phyloP scores from a whole-genome alignment of 2,329 filamentous ascomycete genomes.

The Epichloe gansuensis region DNA sequence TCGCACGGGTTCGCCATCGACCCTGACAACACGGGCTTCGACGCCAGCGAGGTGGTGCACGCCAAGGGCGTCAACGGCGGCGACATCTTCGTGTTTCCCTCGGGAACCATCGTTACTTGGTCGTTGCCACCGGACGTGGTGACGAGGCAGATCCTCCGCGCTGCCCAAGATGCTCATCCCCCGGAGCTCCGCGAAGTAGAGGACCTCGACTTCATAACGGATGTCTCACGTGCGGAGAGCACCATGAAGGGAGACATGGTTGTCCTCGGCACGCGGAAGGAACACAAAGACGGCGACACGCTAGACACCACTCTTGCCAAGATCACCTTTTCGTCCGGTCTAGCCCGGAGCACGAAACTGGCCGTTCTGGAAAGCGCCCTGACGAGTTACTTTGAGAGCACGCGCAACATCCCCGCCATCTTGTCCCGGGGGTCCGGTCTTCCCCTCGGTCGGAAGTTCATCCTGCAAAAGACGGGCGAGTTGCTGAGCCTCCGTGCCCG shows the following conservation, averaged over 20 bases:
- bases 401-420: conserved; percentile 65
- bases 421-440: conserved; percentile 51
- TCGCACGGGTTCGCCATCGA: conserved; percentile 49
- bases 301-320: conserved; percentile 66
- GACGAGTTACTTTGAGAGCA: conserved; percentile 74
- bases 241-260: conserved; percentile 79
- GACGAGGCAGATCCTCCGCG: conserved; percentile 58
- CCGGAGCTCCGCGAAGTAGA: conserved; percentile 65
- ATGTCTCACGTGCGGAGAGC: conserved; percentile 59
- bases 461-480: conserved; percentile 87
- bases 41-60: conserved; percentile 49
- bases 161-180: conserved; percentile 63
- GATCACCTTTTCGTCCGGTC: conserved; percentile 88
- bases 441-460: conserved; percentile 51
- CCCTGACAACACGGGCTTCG: conserved; percentile 47
- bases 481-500: conserved; percentile 80
- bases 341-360: conserved; percentile 86
- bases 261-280: conserved; percentile 64
- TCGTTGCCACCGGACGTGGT: conserved; percentile 67
- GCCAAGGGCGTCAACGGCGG: conserved; percentile 51
- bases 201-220: conserved; percentile 75
- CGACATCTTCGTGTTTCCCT: conserved; percentile 92
- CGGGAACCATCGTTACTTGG: conserved; percentile 89
- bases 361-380: conserved; percentile 80
- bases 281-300: conserved; percentile 29